Evolutionary conservation across 352 stramenopile genomes (phyloP).

Genomic region (Aphanomyces stellatus): DNA sequence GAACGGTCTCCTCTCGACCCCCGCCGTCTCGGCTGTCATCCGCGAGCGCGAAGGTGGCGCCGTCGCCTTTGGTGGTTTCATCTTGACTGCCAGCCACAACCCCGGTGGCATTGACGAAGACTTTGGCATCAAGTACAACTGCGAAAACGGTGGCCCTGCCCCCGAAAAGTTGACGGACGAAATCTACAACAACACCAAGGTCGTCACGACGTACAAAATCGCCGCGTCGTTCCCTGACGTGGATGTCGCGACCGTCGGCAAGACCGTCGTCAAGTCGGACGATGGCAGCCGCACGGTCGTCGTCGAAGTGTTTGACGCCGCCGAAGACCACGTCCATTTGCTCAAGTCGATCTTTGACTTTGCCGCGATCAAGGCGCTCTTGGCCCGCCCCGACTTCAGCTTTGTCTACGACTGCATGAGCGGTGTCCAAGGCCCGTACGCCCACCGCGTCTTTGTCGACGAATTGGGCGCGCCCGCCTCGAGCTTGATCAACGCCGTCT

Average conservation of each 20-base stretch:
- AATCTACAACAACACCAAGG: slow-evolving; percentile 94
- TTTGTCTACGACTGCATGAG: slow-evolving; percentile 98
- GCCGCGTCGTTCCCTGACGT: slow-evolving; percentile 71
- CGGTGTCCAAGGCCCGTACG: slow-evolving; percentile 96
- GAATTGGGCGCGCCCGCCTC: slow-evolving; percentile 85
- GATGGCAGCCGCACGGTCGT: slow-evolving; percentile 87
- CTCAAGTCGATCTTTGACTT: slow-evolving; percentile 99
- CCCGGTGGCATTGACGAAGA: slow-evolving; percentile 96
- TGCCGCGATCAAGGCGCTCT: slow-evolving; percentile 86
- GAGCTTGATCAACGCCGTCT: slow-evolving; percentile 88
- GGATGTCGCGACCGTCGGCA: slow-evolving; percentile 61
- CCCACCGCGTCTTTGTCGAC: slow-evolving; percentile 93
- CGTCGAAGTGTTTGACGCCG: slow-evolving; percentile 96
- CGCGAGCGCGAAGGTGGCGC: slow-evolving; percentile 89
- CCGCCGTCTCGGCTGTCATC: slow-evolving; percentile 95
- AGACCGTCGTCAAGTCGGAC: slow-evolving; percentile 64
- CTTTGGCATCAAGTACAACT: slow-evolving; percentile 99
- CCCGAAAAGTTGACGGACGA: slow-evolving; percentile 96
- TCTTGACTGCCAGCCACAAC: slow-evolving; percentile 98
- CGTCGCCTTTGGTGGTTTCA: slow-evolving; percentile 93
- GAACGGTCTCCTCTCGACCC: slow-evolving; percentile 95
- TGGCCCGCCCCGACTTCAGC: slow-evolving; percentile 89
- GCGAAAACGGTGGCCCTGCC: slow-evolving; percentile 94
- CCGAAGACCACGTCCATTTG: slow-evolving; percentile 92
- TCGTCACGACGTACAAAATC: slow-evolving; percentile 93